Base-by-base conservation (phyloP, 352 stramenopile species). In the Thraustochytrium striatum region DNA sequence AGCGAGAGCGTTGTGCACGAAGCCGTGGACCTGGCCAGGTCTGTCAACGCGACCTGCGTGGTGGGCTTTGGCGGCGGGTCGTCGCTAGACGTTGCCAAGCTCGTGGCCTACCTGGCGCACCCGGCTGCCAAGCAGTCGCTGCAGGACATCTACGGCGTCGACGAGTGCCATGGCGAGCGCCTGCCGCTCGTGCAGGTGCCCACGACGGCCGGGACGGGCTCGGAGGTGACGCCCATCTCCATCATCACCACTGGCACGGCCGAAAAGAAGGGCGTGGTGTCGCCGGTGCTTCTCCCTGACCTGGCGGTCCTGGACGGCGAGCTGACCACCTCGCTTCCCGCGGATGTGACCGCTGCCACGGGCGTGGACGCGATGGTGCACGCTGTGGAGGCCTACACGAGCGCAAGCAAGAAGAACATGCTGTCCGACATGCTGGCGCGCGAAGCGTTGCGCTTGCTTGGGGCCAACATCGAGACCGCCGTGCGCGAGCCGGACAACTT, bases 331-430 rank as follows among this genome's bases (percentile, higher is more conserved):
- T 72, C 70, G 39, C 38, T 80, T 8, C 70, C 70, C 5, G 41
- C 55, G 19, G 32, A 28, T 21, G 58, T 80, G 0, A 80, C 70
- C 2, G 52, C 70, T 9, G 70, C 70, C 2, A 80, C 70, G 21
- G 70, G 70, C 47, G 58, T 80, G 13, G 58, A 80, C 35, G 65
- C 65, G 41, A 75, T 75, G 65, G 65, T 75, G 65, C 65, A 75
- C 50, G 65, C 65, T 21, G 61, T 75, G 16, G 65, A 75, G 47
- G 65, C 65, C 21, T 75, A 62, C 65, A 75, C 65, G 38, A 69
- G 70, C 43, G 11, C 19, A 3, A 19, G 79, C n/a, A 80, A 72
- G 58, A 75, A 75, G 39, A 75, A 75, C 52, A 25, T 43, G 50
- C 65, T 75, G 9, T 75, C 65, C n/a, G 65, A 75, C 52, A 19